These are phyloP conservation scores for Stramenopiles sp. DNA, from an alignment of 352 stramenopile genomes.

Conservation along the genomic window DNA sequence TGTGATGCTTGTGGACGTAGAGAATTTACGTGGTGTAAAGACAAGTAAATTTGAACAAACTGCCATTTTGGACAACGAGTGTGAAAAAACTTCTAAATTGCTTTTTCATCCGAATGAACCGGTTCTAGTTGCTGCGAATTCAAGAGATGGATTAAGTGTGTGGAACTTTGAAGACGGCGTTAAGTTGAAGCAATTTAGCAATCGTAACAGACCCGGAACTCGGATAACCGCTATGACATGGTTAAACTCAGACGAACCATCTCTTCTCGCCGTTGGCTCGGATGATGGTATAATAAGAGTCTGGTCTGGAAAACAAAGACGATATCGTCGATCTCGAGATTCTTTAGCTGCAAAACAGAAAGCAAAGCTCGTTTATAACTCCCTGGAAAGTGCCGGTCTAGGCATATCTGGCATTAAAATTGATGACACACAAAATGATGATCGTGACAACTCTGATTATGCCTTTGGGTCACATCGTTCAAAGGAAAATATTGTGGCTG, in stretches of 20 bases:
- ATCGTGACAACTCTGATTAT: slow-evolving; percentile 38
- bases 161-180: slow-evolving; percentile 80
- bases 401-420: too few species aligned
- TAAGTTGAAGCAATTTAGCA: slow-evolving; percentile 51
- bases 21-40: not conserved
- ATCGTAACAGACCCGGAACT: slow-evolving; percentile 52
- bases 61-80: slow-evolving; percentile 66
- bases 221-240: slow-evolving; percentile 79
- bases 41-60: slow-evolving; percentile 62
- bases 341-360: too few species aligned
- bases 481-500: slow-evolving; percentile 54
- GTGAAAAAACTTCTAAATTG: slow-evolving; percentile 79
- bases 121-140: slow-evolving; percentile 78
- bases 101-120: slow-evolving; percentile 85
- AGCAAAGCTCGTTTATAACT: too few species aligned
- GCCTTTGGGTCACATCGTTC: slow-evolving; percentile 29
- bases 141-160: slow-evolving; percentile 71
- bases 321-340: too few species aligned
- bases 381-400: too few species aligned
- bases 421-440: too few species aligned
- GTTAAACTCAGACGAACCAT: slow-evolving; percentile 84
- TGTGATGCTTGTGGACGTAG: too few species aligned
- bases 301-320: too few species aligned
- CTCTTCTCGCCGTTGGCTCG: slow-evolving; percentile 75
- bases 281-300: slow-evolving; percentile 89